Base-by-base conservation (phyloP, 2,329 filamentous ascomycete species). In the Macroventuria anomochaeta region DNA sequence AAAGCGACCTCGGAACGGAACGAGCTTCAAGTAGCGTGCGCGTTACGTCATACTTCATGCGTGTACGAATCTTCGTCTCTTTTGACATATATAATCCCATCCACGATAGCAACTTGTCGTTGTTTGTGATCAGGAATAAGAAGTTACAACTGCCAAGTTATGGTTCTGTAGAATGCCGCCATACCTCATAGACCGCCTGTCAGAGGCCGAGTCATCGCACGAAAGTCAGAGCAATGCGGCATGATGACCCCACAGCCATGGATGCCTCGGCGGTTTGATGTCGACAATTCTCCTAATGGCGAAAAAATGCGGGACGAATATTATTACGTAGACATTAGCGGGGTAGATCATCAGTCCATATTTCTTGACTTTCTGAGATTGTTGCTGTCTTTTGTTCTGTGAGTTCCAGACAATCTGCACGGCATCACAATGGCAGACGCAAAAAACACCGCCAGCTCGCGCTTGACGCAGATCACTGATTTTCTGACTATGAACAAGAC, bases 401-500 rank as follows among this genome's bases (percentile, higher is more conserved):
- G n/a, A n/a, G n/a, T n/a, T n/a, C n/a, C n/a, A n/a, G n/a, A 15
- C 13, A 31, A 12, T 15, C 21, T 11, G 20, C 1, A 23, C 17
- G 20, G 21, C 12, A 17, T 49, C 7, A 66, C 31, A 15, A 76
- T 76, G 73, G 47, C 73, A 5, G 68, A 75, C 3, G 61, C 63
- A 23, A 75, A 74, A 44, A 71, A 51, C 34, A 65, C 66, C 12
- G 62, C 73, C 7, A 66, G 57, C 36, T 67, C 67, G 48, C 73
- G 77, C 42, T 63, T 80, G 47, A 75, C 69, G 21, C 76, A 80
- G 53, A 73, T 79, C 58, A 78, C 74, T 44, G 76, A 79, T 58
- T 75, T 79, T 46, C 56, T 80, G 20, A 78, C 75, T 0, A 71
- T 76, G 67, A 76, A 76, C 55, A 80, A 79, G 59, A 77, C 76